These are phyloP conservation scores for Peronospora belbahrii DNA, from an alignment of 352 stramenopile species.

Conservation along the genomic window DNA sequence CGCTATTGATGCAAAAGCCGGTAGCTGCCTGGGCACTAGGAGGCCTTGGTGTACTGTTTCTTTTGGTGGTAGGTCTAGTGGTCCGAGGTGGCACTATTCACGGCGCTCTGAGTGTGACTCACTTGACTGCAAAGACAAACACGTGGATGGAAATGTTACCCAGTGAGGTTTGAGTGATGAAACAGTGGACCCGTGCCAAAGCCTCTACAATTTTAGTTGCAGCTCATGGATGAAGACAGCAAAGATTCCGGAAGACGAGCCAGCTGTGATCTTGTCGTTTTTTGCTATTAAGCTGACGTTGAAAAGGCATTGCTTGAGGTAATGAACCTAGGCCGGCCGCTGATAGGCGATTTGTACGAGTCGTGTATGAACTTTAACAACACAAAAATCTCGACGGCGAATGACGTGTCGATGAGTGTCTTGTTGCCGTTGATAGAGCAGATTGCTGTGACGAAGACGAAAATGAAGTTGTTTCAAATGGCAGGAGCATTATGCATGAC, in stretches of 20 bases:
- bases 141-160: conserved; percentile 26
- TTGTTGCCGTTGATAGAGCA: conserved; percentile 30
- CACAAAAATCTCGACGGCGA: conserved; percentile 33
- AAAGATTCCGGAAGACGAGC: conserved; percentile 31
- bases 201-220: conserved; percentile 75
- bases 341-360: conserved; percentile 46
- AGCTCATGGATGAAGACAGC: conserved; percentile 38
- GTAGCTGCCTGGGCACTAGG: conserved; percentile 24
- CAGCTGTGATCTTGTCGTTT: conserved; percentile 29
- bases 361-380: conserved; percentile 62
- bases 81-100: conserved; percentile 27
- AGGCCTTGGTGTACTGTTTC: conserved; percentile 28
- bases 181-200: conserved; percentile 42
- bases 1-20: conserved; percentile 13
- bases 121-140: not conserved
- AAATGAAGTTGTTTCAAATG: conserved; percentile 39
- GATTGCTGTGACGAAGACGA: conserved; percentile 31
- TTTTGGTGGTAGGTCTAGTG: conserved; percentile 38
- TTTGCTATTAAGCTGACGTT: conserved; percentile 25
- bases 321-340: conserved; percentile 53
- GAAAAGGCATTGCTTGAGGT: conserved; percentile 37
- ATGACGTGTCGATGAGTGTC: conserved; percentile 13
- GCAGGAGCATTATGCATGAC: conserved; percentile 45
- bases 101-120: conserved; percentile 24
- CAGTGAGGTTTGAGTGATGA: conserved; percentile 28